Evolutionary conservation across 2,329 filamentous ascomycete species (phyloP).

Genomic region (Chaetomium sp.): DNA sequence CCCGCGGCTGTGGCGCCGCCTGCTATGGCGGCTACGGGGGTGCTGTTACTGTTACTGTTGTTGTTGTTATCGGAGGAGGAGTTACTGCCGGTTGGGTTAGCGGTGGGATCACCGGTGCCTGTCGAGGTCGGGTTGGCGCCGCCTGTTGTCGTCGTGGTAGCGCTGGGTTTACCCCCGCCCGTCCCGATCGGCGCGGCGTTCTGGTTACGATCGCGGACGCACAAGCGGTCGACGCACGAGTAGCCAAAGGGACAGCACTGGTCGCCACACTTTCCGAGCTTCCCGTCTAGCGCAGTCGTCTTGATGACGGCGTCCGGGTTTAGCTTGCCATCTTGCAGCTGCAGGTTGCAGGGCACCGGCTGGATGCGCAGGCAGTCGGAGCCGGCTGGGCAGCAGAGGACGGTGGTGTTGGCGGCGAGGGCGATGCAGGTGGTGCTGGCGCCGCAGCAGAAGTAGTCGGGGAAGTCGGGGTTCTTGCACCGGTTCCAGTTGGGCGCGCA

Average conservation of each 20-base stretch:
- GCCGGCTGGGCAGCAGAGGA: slow-evolving; percentile 62
- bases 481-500: slow-evolving; percentile 48
- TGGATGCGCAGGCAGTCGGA: slow-evolving; percentile 53
- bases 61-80: neutral
- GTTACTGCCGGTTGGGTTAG: neutral
- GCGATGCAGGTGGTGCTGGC: slow-evolving; percentile 47
- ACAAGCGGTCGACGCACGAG: slow-evolving; percentile 48
- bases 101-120: neutral
- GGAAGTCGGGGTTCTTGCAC: slow-evolving; percentile 49
- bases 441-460: slow-evolving; percentile 62
- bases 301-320: slow-evolving; percentile 57
- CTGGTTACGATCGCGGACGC: slow-evolving; percentile 48
- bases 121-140: slow-evolving; percentile 18
- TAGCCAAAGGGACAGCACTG: slow-evolving; percentile 71
- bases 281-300: slow-evolving; percentile 53
- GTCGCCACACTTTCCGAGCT: slow-evolving; percentile 51
- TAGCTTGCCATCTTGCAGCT: slow-evolving; percentile 51
- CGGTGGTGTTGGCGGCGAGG: slow-evolving; percentile 58
- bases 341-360: slow-evolving; percentile 58
- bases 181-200: slow-evolving; percentile 26
- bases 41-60: slow-evolving; percentile 19
- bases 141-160: slow-evolving; percentile 21
- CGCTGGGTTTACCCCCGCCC: slow-evolving; percentile 18
- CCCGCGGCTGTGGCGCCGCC: slow-evolving; percentile 44
- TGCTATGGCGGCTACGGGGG: slow-evolving; percentile 38